Percentiles rank a stretch among this genome's conserved stretches.
phyloP scores from a whole-genome alignment of 805 yeast species.

The Pachysolen tannophilus region DNA sequence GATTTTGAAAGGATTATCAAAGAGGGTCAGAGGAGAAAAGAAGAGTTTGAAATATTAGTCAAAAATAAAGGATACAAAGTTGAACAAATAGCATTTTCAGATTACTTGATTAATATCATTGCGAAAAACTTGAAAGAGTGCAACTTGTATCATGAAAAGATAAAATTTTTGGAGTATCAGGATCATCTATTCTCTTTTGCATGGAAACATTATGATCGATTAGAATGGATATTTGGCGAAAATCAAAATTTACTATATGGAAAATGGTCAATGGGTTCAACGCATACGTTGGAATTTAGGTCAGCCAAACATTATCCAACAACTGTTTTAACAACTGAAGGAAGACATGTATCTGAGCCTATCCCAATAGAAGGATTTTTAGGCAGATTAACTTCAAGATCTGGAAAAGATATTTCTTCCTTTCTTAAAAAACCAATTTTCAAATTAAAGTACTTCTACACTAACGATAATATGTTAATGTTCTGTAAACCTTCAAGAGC shows the following conservation, averaged over 20 bases:
- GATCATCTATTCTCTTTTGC: conserved; percentile 39
- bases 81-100: conserved; percentile 21
- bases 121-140: conserved; percentile 21
- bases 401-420: conserved; percentile 29
- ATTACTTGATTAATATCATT: conserved; percentile 31
- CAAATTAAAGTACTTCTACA: conserved; percentile 53
- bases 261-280: conserved; percentile 32
- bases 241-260: conserved; percentile 33
- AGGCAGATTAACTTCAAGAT: conserved; percentile 41
- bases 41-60: conserved; percentile 4
- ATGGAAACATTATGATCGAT: conserved; percentile 63
- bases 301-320: conserved; percentile 32
- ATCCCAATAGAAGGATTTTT: conserved; percentile 77
- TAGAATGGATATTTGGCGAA: conserved; percentile 59
- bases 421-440: conserved; percentile 29
- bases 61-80: conserved; percentile 17
- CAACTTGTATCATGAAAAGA: neutral
- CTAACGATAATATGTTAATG: conserved; percentile 55
- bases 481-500: conserved; percentile 47
- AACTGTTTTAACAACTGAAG: conserved; percentile 14
- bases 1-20: conserved; percentile 8
- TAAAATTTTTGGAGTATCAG: conserved; percentile 15
- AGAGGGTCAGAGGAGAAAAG: neutral
- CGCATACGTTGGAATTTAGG: conserved; percentile 57
- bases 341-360: conserved; percentile 43